Conservation (phyloP, 441 rosid genomes). For the Pelargonium australe region DNA sequence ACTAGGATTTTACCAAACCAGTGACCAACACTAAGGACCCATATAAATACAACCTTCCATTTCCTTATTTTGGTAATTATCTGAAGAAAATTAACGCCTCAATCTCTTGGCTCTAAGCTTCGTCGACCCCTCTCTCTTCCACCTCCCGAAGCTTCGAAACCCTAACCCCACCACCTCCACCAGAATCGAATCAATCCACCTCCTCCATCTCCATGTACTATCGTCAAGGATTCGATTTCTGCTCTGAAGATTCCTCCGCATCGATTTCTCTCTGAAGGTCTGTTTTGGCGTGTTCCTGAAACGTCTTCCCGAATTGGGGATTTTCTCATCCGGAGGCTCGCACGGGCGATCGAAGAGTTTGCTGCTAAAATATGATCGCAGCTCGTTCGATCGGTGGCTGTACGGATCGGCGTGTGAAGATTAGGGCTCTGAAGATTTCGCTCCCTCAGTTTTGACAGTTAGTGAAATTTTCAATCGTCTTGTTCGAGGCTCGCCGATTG, state of each 20-base stretch:
- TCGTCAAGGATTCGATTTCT: neutral
- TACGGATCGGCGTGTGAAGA: constrained; percentile 20
- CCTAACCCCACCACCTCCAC: neutral
- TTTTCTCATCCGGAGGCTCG: neutral
- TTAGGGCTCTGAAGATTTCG: constrained; percentile 11
- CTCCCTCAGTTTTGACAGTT: neutral
- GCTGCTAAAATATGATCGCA: neutral
- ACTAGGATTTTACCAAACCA: no score
- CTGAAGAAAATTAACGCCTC: neutral
- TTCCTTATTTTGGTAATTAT: neutral
- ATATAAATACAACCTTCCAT: neutral
- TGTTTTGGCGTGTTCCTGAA: neutral
- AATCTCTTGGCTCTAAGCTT: neutral
- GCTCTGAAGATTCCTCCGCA: neutral
- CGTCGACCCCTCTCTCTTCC: no score
- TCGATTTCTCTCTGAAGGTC: neutral
- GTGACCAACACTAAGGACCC: no score
- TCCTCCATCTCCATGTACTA: neutral
- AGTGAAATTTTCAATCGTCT: no score
- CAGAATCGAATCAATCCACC: neutral
- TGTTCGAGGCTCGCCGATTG: constrained; percentile 8
- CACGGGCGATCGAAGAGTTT: constrained; percentile 15
- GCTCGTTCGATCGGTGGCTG: neutral
- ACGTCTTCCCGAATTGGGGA: neutral
- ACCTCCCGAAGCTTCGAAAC: neutral